These are phyloP conservation scores for Escallonia rubra DNA, from an alignment of 129 eudicot genomes.

Conservation along the genomic window DNA sequence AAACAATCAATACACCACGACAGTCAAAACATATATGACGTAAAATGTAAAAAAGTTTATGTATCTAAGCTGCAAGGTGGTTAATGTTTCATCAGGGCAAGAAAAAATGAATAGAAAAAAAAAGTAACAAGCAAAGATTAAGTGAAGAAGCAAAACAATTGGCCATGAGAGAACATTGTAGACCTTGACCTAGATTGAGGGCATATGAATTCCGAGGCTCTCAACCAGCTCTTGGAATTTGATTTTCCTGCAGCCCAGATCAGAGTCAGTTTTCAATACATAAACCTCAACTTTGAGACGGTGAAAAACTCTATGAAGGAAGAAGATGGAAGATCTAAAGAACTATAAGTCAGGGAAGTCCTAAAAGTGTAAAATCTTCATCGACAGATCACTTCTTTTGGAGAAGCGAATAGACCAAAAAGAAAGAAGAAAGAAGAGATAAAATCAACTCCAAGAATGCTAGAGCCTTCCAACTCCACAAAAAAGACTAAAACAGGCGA, in stretches of 20 bases:
- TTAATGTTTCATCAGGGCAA: conserved; percentile 1
- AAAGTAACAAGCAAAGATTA: not conserved
- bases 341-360: not conserved
- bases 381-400: too few relatives aligned
- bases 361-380: too few relatives aligned
- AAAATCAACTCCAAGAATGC: too few relatives aligned
- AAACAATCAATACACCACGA: not conserved
- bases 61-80: not conserved
- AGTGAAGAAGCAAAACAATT: conserved; percentile 13
- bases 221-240: conserved; percentile 82
- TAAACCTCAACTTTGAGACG: conserved; percentile 19
- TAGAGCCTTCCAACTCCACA: too few relatives aligned
- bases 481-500: too few relatives aligned
- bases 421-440: too few relatives aligned
- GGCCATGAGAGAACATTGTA: conserved; percentile 40
- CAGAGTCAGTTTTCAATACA: conserved; percentile 40
- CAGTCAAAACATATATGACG: not conserved
- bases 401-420: too few relatives aligned
- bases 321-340: not conserved
- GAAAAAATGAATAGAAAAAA: conserved; percentile 2
- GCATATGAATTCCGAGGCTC: conserved; percentile 66
- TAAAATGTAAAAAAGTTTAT: not conserved
- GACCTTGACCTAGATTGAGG: conserved; percentile 66
- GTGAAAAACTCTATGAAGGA: conserved; percentile 7
- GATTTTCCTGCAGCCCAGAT: conserved; percentile 88